A percentile compares a stretch with the other conserved stretches of the same genome.
Conservation (phyloP, 352 stramenopile genomes). For the Globisporangium recalcitrans region DNA sequence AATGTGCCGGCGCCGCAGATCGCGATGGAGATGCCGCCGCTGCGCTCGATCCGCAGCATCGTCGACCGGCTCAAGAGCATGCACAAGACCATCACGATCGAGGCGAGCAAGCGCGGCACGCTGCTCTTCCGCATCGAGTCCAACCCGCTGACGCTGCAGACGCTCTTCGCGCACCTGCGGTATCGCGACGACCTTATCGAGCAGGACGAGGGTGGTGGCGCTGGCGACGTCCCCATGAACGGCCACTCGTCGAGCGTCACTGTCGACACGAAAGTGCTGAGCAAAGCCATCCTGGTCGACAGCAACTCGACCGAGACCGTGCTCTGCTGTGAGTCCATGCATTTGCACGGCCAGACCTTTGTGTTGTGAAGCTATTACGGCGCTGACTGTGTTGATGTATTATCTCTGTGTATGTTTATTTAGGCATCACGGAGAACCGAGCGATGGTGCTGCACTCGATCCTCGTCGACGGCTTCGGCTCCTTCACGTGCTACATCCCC, state of each 20-base stretch:
- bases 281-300: constrained; percentile 72
- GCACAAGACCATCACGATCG: constrained; percentile 71
- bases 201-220: constrained; percentile 26
- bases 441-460: constrained; percentile 79
- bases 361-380: background rate
- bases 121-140: constrained; percentile 71
- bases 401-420: background rate
- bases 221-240: constrained; percentile 14
- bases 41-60: constrained; percentile 57
- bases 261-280: constrained; percentile 73
- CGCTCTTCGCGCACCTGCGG: constrained; percentile 66
- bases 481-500: constrained; percentile 80
- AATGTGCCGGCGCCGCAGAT: constrained; percentile 72
- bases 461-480: constrained; percentile 68
- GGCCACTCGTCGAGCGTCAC: constrained; percentile 49
- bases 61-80: constrained; percentile 70
- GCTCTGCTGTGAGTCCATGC: constrained; percentile 51
- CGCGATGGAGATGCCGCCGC: constrained; percentile 75
- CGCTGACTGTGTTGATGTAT: background rate
- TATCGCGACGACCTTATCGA: constrained; percentile 74
- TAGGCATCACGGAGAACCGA: constrained; percentile 71
- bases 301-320: constrained; percentile 62
- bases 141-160: constrained; percentile 63
- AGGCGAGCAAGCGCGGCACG: constrained; percentile 64
- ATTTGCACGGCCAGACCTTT: background rate